phyloP scores from a whole-genome alignment of 2,329 filamentous ascomycete species.

The Colletotrichum brevisporum region DNA sequence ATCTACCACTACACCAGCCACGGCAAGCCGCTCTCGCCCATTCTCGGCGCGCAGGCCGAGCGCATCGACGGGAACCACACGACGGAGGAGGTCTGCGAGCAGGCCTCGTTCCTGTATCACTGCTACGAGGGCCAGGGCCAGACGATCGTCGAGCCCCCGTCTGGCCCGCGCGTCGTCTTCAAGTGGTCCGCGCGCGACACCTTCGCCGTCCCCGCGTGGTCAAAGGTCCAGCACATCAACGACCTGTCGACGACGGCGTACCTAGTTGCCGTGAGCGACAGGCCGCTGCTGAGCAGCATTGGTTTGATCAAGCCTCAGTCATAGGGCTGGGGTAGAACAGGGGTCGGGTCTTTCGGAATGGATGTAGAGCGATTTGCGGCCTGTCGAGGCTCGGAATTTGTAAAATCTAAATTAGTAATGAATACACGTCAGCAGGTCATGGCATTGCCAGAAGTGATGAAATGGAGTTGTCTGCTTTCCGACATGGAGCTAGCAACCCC shows the following conservation, averaged over 20 bases:
- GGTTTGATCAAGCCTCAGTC: conserved; percentile 43
- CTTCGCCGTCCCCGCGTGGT: conserved; percentile 68
- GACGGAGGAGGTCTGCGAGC: conserved; percentile 58
- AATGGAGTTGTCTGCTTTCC: too few species aligned
- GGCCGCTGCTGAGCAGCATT: conserved; percentile 50
- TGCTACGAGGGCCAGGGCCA: conserved; percentile 62
- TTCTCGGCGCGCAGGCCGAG: conserved; percentile 64
- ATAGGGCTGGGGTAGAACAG: background rate
- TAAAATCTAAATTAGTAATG: conserved; percentile 2
- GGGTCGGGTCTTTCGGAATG: background rate
- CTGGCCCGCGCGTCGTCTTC: conserved; percentile 51
- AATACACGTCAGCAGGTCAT: background rate
- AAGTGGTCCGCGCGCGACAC: conserved; percentile 65
- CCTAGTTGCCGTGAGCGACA: conserved; percentile 52
- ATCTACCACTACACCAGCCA: conserved; percentile 54
- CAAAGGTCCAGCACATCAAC: conserved; percentile 61
- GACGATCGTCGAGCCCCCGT: conserved; percentile 54
- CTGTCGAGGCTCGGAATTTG: background rate
- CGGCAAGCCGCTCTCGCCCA: conserved; percentile 55
- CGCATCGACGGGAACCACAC: conserved; percentile 54
- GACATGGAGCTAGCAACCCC: too few species aligned
- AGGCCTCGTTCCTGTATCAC: conserved; percentile 66
- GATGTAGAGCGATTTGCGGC: background rate
- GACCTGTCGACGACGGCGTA: conserved; percentile 48
- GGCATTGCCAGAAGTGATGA: background rate